Conservation (phyloP, 2,329 filamentous ascomycete genomes). For the Phaeoacremonium minimum region DNA sequence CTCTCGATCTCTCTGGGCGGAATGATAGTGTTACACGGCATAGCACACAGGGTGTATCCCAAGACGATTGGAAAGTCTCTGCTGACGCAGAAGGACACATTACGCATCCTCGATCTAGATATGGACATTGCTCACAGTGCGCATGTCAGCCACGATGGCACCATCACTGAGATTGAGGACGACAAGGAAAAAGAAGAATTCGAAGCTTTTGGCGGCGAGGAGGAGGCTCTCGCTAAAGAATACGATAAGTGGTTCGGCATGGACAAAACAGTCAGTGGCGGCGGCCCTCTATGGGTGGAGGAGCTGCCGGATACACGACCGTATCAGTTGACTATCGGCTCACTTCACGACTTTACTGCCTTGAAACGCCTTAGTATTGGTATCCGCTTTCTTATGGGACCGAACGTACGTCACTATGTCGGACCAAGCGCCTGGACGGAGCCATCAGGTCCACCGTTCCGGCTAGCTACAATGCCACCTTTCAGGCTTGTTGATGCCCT, state of each 20-base stretch:
- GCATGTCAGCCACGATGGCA: background rate
- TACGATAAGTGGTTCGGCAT: background rate
- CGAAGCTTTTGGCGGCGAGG: background rate
- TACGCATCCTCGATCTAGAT: slow-evolving; percentile 8
- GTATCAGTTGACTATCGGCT: slow-evolving; percentile 6
- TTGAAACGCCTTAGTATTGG: slow-evolving; percentile 5
- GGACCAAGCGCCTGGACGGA: too few species aligned
- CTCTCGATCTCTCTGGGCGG: slow-evolving; percentile 3
- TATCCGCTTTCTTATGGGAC: background rate
- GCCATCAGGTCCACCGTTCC: background rate
- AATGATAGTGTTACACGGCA: background rate
- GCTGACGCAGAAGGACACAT: slow-evolving; percentile 3
- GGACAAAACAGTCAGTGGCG: background rate
- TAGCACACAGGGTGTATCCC: background rate
- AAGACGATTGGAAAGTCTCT: slow-evolving; percentile 8
- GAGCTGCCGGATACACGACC: background rate
- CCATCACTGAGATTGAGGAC: background rate
- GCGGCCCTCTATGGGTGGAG: background rate
- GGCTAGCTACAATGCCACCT: background rate
- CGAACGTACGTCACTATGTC: background rate
- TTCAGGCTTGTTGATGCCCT: slow-evolving; percentile 8
- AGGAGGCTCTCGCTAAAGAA: background rate
- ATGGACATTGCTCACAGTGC: background rate
- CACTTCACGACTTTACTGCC: slow-evolving; percentile 5
- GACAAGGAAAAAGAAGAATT: too few species aligned